Conservation (phyloP, 768 basidiomycete genomes). For the Suillus clintonianus region DNA sequence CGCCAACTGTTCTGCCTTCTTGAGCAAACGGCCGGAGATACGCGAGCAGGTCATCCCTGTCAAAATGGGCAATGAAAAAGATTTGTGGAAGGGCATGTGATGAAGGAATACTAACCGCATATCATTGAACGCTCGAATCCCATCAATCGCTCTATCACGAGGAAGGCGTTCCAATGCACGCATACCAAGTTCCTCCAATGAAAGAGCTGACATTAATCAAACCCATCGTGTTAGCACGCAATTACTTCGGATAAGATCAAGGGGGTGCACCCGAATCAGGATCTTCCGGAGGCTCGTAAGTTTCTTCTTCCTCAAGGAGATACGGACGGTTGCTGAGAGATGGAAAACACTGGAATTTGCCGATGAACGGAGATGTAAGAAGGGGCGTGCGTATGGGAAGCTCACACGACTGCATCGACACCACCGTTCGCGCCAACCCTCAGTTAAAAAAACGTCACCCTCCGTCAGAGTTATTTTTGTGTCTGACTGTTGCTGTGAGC, state of each 20-base stretch:
- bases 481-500: constrained; percentile 6
- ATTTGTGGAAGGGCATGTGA: not conserved
- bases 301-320: constrained; percentile 77
- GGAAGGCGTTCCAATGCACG: constrained; percentile 74
- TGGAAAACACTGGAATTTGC: constrained; percentile 54
- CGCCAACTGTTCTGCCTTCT: constrained; percentile 72
- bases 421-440: constrained; percentile 78
- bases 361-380: constrained; percentile 4
- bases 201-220: constrained; percentile 51
- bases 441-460: constrained; percentile 76
- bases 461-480: constrained; percentile 42
- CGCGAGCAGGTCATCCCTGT: constrained; percentile 67
- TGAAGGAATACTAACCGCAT: constrained; percentile 63
- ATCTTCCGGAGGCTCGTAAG: constrained; percentile 84
- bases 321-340: constrained; percentile 55
- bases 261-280: constrained; percentile 70
- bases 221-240: not conserved
- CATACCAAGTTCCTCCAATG: constrained; percentile 82
- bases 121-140: constrained; percentile 80
- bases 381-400: constrained; percentile 8
- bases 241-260: not conserved
- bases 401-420: constrained; percentile 67
- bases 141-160: constrained; percentile 79
- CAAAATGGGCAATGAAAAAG: not conserved
- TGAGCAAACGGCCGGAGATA: constrained; percentile 81